Evolutionary conservation across 1,284 basidiomycete genomes (phyloP), one percentile per base, ranked within the genome.

Genomic region (Agroathelia rolfsii): DNA sequence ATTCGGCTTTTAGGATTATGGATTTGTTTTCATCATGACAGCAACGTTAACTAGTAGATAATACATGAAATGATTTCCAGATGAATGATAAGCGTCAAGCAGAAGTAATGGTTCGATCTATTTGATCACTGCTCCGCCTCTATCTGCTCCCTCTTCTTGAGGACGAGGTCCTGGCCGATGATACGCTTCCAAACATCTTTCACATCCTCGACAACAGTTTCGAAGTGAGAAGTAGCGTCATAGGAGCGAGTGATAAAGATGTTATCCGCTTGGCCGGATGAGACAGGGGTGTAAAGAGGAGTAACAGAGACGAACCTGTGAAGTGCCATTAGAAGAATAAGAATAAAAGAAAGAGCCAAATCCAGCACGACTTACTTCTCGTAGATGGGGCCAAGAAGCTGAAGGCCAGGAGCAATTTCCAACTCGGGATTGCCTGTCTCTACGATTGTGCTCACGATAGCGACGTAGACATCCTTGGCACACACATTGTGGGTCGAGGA

Each of bases 161-260:
- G 69, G 36, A 78, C 80, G 33, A 90, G 67, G 31, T 81, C 75
- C 33, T 63, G 64, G 28, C 84, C 87, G 5, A 71, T 68, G 40
- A 93, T 76, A 38, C 89, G 70, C 62, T 82, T 77, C 87, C 88
- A 97, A 21, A 95, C 86, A 56, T 94, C 82, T 42, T 82, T 77
- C 25, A 97, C 93, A 43, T 95, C 92, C 37, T 94, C 88, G 24
- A 90, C 87, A 35, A 93, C 90, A 24, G 93, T 96, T 70, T 99
- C 95, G 53, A 98, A 98, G 65, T 99, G 95, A 30, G 88, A 93
- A 6, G 95, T 97, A 8, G 95, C 92, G 56, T 99, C 95, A 61
- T 97, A 97, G 5, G 92, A 96, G 38, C 85, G 86, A 37, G 95
- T 97, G 64, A 98, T 81, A 65, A 88, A 98, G 54, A 98, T 86